A percentile compares a stretch with the other conserved stretches of the same genome.
Conservation (phyloP, 2,329 filamentous ascomycete genomes). For the Leptoxyphium fumago region DNA sequence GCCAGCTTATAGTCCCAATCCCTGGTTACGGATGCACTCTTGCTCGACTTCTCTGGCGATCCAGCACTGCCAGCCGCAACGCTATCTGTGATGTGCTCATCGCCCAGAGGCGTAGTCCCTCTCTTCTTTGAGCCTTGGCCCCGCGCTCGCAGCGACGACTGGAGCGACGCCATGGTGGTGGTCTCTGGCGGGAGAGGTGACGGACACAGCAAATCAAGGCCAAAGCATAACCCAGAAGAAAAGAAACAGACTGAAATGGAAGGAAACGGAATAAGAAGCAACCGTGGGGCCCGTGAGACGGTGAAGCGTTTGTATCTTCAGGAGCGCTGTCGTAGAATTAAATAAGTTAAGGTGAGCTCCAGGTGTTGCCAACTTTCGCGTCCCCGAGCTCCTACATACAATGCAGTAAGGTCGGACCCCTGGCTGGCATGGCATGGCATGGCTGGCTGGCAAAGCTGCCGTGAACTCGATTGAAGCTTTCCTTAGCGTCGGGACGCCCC, state of each 20-base stretch:
- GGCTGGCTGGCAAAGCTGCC: no score
- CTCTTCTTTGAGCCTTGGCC: constrained; percentile 9
- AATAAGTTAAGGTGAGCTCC: not conserved
- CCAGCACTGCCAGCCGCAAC: constrained; percentile 25
- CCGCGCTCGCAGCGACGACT: constrained; percentile 6
- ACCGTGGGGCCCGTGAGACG: not conserved
- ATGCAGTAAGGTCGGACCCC: not conserved
- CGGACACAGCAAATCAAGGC: not conserved
- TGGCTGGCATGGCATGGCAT: no score
- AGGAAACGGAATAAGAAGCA: not conserved
- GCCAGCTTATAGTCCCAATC: constrained; percentile 77
- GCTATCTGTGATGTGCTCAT: constrained; percentile 7
- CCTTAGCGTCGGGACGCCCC: not conserved
- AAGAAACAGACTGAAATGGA: not conserved
- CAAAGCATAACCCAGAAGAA: not conserved
- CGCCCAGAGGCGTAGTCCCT: constrained; percentile 9
- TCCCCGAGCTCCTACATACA: not conserved
- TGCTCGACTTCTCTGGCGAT: constrained; percentile 20
- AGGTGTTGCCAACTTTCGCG: not conserved
- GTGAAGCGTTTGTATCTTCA: not conserved
- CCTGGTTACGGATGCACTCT: constrained; percentile 14
- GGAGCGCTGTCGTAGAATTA: not conserved
- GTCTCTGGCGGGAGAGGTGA: no score
- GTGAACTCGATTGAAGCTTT: not conserved
- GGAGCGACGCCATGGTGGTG: not conserved